A percentile compares a stretch with the other conserved stretches of the same genome.
Conservation (phyloP, 2,329 filamentous ascomycete genomes). For the Berkeleyomyces basicola region DNA sequence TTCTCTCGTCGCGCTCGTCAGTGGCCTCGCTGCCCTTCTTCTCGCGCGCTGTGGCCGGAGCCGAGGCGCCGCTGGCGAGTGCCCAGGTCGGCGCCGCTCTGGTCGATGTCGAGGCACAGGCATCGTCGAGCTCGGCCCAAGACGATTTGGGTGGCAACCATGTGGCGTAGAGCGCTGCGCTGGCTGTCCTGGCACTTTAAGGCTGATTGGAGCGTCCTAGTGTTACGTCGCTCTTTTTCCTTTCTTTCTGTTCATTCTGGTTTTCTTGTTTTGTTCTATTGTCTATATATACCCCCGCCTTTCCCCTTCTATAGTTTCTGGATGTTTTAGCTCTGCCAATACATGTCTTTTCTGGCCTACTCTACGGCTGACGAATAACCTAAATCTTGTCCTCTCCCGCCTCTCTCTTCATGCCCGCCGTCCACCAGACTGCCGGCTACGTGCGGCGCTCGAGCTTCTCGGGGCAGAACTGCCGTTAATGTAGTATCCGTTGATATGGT, state of each 20-base stretch:
- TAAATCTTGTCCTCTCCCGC: neutral
- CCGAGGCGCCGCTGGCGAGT: neutral
- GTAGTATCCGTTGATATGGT: neutral
- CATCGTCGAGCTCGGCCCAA: neutral
- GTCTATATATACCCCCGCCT: neutral
- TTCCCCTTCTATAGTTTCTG: neutral
- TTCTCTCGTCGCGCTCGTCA: neutral
- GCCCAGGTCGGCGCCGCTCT: neutral
- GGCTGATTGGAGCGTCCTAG: neutral
- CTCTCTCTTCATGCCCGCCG: neutral
- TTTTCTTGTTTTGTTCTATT: neutral
- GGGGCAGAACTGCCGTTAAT: neutral
- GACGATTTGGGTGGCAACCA: neutral
- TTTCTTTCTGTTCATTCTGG: neutral
- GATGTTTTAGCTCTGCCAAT: neutral
- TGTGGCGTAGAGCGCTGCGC: neutral
- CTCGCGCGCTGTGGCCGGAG: neutral
- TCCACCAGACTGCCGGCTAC: neutral
- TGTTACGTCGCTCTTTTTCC: neutral
- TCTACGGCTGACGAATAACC: neutral
- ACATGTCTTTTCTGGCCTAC: neutral
- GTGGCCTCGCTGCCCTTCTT: neutral
- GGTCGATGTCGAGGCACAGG: slow-evolving; percentile 1
- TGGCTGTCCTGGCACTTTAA: neutral
- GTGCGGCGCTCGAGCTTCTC: neutral